Base-by-base conservation (phyloP, 805 yeast genomes). In the Monosporozyma servazzii region DNA sequence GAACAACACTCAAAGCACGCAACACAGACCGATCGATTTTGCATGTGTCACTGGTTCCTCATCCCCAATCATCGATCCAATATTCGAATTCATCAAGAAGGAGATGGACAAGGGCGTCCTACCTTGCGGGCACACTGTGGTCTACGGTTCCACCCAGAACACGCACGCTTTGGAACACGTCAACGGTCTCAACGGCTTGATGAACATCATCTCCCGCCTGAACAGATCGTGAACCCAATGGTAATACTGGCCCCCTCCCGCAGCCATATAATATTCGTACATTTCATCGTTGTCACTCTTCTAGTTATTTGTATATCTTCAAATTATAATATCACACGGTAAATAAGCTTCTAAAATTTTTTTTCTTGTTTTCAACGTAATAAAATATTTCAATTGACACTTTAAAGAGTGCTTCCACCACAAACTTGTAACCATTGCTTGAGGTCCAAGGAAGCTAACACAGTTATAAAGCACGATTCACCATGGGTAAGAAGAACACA, bases 181-280 rank as follows among this genome's bases (percentile, higher is more conserved):
- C 29, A 75, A 76, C 51, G 93, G 93, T 55, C 75, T 82, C 52
- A 86, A 85, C 59, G 88, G 84, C 57, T 69, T 86, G 43, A 74
- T 85, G 60, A 72, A 75, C 18, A 69, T 84, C 31, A 67, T 85
- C 8, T 41, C 49, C 23, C 43, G 48, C 15, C 37, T 58, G 17
- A 47, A 47, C 23, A 53, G 47, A 44, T 15, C 30, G n/a, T 33
- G 17, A 33, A 7, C 8, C 33, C 11, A n/a, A n/a, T n/a, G n/a
- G n/a, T n/a, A n/a, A n/a, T n/a, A n/a, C n/a, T n/a, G n/a, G n/a
- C n/a, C n/a, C n/a, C n/a, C n/a, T n/a, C n/a, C n/a, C n/a, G n/a
- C n/a, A n/a, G n/a, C 15, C 5, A 30, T 10, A 13, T 30, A 30
- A 30, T 18, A 17, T 37, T 37, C n/a, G 9, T 13, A 7, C 21